Conservation (phyloP, 2,329 filamentous ascomycete genomes). For the Cyphellophora europaea region DNA sequence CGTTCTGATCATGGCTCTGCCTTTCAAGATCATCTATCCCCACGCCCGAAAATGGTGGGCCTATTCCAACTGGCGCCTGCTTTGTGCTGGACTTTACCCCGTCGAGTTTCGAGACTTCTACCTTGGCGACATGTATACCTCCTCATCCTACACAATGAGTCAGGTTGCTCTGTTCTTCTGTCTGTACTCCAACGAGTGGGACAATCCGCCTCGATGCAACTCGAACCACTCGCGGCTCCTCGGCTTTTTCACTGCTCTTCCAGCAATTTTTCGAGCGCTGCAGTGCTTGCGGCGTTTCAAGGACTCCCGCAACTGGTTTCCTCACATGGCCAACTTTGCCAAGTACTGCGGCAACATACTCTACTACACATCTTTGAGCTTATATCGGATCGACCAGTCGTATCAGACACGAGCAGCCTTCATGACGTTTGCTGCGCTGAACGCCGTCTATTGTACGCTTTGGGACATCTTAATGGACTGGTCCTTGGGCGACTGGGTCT, state of each 20-base stretch:
- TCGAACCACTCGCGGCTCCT: conserved; percentile 73
- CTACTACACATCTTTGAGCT: conserved; percentile 65
- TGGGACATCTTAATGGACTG: conserved; percentile 98
- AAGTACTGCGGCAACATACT: conserved; percentile 84
- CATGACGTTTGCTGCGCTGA: conserved; percentile 70
- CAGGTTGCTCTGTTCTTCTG: conserved; percentile 94
- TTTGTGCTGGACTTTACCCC: conserved; percentile 77
- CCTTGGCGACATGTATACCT: conserved; percentile 95
- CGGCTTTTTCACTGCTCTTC: conserved; percentile 75
- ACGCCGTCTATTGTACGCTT: conserved; percentile 72
- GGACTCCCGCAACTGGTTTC: conserved; percentile 80
- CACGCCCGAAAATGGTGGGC: conserved; percentile 75
- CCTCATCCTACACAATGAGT: conserved; percentile 78
- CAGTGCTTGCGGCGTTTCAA: conserved; percentile 85
- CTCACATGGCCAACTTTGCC: conserved; percentile 82
- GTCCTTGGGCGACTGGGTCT: conserved; percentile 71
- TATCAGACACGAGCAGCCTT: conserved; percentile 58
- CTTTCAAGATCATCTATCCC: conserved; percentile 64
- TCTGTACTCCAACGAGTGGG: conserved; percentile 73
- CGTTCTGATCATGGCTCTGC: conserved; percentile 62
- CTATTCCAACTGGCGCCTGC: conserved; percentile 80
- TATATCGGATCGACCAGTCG: conserved; percentile 65
- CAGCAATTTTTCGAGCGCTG: conserved; percentile 79
- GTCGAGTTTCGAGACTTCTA: conserved; percentile 98
- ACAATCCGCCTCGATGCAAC: conserved; percentile 66